Evolutionary conservation across 768 basidiomycete genomes (phyloP).

Genomic region (Suillus luteus): DNA sequence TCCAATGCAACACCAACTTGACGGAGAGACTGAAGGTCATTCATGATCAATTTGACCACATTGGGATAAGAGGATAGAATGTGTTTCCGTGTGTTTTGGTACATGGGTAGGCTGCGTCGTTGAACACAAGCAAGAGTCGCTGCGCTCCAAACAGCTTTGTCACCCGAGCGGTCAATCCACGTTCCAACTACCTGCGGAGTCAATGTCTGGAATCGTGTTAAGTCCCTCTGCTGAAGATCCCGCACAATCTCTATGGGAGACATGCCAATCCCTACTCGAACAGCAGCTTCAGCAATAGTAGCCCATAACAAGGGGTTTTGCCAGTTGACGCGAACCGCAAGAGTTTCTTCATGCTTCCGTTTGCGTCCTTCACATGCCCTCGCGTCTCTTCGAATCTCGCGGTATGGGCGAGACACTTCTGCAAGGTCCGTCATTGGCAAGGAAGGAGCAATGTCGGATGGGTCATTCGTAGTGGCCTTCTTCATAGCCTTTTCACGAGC

Average conservation of each 20-base stretch:
- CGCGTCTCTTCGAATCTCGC: background rate
- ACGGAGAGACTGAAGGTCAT: background rate
- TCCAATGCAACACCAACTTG: background rate
- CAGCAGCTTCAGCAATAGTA: background rate
- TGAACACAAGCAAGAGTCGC: background rate
- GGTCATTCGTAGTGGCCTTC: too few relatives aligned
- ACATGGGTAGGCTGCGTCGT: background rate
- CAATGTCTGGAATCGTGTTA: background rate
- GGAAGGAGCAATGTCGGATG: too few relatives aligned
- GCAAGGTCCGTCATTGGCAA: background rate
- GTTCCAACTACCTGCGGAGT: background rate
- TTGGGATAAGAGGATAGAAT: background rate
- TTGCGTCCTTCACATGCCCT: background rate
- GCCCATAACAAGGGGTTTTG: background rate
- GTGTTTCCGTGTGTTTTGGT: background rate
- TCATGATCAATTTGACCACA: background rate
- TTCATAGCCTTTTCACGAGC: too few relatives aligned
- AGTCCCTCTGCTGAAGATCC: background rate
- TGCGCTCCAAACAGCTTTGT: background rate
- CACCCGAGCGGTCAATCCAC: background rate
- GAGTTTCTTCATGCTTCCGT: background rate
- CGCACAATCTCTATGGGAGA: background rate
- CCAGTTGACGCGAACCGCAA: background rate
- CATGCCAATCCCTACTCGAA: background rate
- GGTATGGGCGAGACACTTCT: background rate